These are phyloP conservation scores for Blastocystis sp. DNA, from an alignment of 352 stramenopile species.

Conservation along the genomic window DNA sequence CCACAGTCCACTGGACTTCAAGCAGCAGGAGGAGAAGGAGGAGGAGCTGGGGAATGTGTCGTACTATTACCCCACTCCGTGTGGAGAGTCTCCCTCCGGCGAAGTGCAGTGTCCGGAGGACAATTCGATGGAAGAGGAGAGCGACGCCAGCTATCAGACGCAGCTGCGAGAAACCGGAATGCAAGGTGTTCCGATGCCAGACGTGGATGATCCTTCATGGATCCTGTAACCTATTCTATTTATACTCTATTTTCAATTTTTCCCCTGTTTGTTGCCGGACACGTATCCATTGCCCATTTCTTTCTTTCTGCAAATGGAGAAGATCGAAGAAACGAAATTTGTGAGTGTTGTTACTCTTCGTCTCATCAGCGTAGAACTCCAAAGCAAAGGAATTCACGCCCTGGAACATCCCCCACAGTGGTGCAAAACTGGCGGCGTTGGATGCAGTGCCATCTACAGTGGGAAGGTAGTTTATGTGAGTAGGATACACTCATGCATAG, in stretches of 20 bases:
- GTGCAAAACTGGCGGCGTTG: constrained; percentile 3
- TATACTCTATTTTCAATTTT: constrained; percentile 8
- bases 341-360: background rate
- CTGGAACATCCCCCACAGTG: background rate
- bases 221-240: constrained; percentile 28
- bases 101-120: background rate
- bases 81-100: background rate
- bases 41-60: background rate
- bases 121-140: constrained; percentile 7
- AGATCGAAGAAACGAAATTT: constrained; percentile 1
- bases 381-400: constrained; percentile 21
- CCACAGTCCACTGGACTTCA: constrained; percentile 2
- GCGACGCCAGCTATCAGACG: constrained; percentile 11
- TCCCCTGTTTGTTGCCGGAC: background rate
- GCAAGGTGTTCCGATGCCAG: constrained; percentile 21
- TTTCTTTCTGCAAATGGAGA: background rate
- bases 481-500: background rate
- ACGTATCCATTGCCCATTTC: background rate
- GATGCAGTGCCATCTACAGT: background rate
- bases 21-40: background rate
- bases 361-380: constrained; percentile 31
- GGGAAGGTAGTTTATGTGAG: background rate
- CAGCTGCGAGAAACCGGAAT: constrained; percentile 54
- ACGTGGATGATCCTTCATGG: constrained; percentile 30
- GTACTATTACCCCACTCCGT: constrained; percentile 11